A percentile compares a stretch with the other conserved stretches of the same genome.
Evolutionary conservation across 768 basidiomycete species (phyloP).

Genomic region (Suillus placidus): DNA sequence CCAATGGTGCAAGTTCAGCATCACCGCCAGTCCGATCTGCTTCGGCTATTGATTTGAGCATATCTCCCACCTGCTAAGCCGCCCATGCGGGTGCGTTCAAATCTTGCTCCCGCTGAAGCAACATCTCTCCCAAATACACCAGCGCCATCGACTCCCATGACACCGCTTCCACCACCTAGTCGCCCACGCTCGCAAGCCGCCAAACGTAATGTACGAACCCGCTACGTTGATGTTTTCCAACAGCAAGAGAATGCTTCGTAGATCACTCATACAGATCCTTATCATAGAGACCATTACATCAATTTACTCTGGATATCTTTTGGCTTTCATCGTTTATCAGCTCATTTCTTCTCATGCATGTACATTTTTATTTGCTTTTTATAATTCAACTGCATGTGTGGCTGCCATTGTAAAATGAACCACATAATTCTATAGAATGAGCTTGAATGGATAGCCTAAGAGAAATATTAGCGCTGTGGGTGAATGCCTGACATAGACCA

Average conservation of each 20-base stretch:
- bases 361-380: constrained; percentile 7
- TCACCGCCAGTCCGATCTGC: constrained; percentile 56
- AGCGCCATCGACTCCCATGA: constrained; percentile 12
- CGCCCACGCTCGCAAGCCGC: constrained; percentile 56
- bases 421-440: constrained; percentile 55
- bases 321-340: constrained; percentile 17
- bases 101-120: constrained; percentile 54
- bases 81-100: constrained; percentile 64
- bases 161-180: constrained; percentile 43
- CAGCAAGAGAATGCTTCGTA: constrained; percentile 42
- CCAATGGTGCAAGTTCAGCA: constrained; percentile 29
- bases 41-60: constrained; percentile 64
- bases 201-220: constrained; percentile 77
- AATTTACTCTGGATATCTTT: constrained; percentile 8
- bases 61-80: constrained; percentile 55
- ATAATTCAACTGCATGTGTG: constrained; percentile 19
- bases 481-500: constrained; percentile 20
- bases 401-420: constrained; percentile 19
- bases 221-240: constrained; percentile 92
- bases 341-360: constrained; percentile 18
- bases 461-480: constrained; percentile 9
- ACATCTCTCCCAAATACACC: constrained; percentile 40
- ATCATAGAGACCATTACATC: constrained; percentile 8
- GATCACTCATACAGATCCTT: constrained; percentile 9
- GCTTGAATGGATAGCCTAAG: constrained; percentile 79